Conservation (phyloP, 2,329 filamentous ascomycete species). For the Beauveria australis region DNA sequence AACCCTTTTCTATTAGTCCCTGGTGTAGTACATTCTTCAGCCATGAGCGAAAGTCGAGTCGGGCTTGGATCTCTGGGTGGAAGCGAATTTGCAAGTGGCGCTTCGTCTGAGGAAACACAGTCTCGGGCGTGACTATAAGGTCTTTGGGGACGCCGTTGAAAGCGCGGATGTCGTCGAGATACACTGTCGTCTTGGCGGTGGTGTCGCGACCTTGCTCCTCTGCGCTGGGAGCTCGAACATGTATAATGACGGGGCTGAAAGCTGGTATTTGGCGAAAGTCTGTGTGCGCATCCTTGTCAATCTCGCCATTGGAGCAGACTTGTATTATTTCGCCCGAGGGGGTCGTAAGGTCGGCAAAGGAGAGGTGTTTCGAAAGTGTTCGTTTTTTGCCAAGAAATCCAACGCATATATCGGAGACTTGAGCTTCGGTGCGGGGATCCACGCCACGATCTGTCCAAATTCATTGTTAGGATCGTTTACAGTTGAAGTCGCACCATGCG, state of each 20-base stretch:
- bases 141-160: conserved; percentile 41
- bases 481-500: neutral
- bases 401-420: conserved; percentile 30
- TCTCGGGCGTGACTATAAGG: conserved; percentile 67
- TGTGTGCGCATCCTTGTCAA: conserved; percentile 28
- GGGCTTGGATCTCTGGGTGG: conserved; percentile 54
- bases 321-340: conserved; percentile 35
- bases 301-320: conserved; percentile 32
- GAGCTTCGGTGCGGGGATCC: conserved; percentile 16
- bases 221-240: conserved; percentile 25
- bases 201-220: conserved; percentile 16
- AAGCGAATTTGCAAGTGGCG: conserved; percentile 83
- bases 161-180: conserved; percentile 48
- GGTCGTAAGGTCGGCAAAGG: conserved; percentile 54
- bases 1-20: conserved; percentile 48
- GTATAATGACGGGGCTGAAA: conserved; percentile 45
- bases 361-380: conserved; percentile 59
- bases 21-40: conserved; percentile 46
- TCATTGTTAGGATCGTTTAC: neutral
- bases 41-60: conserved; percentile 62
- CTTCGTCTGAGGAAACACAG: conserved; percentile 63
- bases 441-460: conserved; percentile 20
- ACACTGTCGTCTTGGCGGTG: conserved; percentile 43
- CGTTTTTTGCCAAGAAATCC: conserved; percentile 66
- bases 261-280: conserved; percentile 38